Percentiles rank a stretch among this genome's conserved stretches.
These are phyloP conservation scores for Spongospora subterranea DNA, from an alignment of 208 protist genomes.

Conservation along the genomic window DNA sequence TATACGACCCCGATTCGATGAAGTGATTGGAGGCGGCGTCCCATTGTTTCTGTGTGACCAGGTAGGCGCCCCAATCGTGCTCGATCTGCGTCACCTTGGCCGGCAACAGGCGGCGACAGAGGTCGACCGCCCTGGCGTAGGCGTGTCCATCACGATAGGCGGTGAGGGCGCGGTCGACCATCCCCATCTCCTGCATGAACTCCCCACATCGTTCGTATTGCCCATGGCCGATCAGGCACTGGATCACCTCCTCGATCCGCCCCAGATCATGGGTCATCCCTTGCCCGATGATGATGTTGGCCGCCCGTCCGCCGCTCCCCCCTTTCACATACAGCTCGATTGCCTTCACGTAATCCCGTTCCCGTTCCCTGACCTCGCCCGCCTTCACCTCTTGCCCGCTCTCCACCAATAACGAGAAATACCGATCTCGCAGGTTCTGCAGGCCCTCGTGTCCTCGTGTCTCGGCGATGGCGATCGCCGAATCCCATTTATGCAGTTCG, in stretches of 20 bases:
- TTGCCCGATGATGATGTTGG: conserved; percentile 86
- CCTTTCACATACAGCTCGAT: conserved; percentile 93
- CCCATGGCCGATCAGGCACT: conserved; percentile 84
- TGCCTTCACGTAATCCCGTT: conserved; percentile 90
- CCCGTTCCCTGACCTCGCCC: conserved; percentile 87
- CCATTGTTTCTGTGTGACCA: conserved; percentile 81
- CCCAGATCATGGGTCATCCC: conserved; percentile 78
- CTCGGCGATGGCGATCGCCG: conserved; percentile 82
- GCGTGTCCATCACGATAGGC: conserved; percentile 89
- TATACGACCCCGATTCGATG: conserved; percentile 89
- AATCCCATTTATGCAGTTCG: conserved; percentile 81
- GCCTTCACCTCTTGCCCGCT: conserved; percentile 89
- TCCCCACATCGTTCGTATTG: neutral
- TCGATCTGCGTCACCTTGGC: conserved; percentile 76
- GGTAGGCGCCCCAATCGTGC: conserved; percentile 93
- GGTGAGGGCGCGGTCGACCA: conserved; percentile 89
- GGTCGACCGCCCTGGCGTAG: conserved; percentile 91
- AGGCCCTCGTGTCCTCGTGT: conserved; percentile 82
- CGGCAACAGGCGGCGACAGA: conserved; percentile 78
- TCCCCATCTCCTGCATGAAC: conserved; percentile 77
- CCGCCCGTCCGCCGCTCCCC: conserved; percentile 87
- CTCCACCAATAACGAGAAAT: conserved; percentile 92
- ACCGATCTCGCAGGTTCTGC: conserved; percentile 76
- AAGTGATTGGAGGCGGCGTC: conserved; percentile 96
- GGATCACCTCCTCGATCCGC: conserved; percentile 89